Evolutionary conservation across 2,329 filamentous ascomycete species (phyloP).

Genomic region (Corynespora cassiicola): DNA sequence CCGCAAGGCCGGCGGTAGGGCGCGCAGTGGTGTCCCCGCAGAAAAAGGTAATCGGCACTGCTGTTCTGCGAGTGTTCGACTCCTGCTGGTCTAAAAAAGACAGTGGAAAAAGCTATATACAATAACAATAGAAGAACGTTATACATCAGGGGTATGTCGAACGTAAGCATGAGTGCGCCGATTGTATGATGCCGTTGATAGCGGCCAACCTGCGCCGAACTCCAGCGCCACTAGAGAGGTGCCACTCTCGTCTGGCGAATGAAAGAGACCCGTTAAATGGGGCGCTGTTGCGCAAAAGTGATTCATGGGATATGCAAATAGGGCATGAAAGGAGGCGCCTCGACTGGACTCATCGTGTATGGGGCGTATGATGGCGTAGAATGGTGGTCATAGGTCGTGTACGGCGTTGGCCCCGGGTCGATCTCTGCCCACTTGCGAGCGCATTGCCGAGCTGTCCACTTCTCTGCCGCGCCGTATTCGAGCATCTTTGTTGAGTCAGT

Average conservation of each 20-base stretch:
- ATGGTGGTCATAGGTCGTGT: slow-evolving; percentile 42
- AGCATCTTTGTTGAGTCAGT: slow-evolving; percentile 53
- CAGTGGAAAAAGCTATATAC: no score
- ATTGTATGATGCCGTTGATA: no score
- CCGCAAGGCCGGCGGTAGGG: no score
- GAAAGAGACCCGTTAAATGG: background rate
- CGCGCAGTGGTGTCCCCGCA: no score
- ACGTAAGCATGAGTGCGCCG: no score
- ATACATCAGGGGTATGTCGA: no score
- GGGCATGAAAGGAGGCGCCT: slow-evolving; percentile 36
- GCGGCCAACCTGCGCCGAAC: no score
- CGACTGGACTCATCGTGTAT: slow-evolving; percentile 45
- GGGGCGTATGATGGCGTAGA: slow-evolving; percentile 37
- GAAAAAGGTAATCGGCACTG: no score
- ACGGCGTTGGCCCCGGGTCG: slow-evolving; percentile 38
- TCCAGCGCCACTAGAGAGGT: no score
- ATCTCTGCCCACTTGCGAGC: slow-evolving; percentile 60
- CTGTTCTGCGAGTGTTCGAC: no score
- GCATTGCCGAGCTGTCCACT: slow-evolving; percentile 59
- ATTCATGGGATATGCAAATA: slow-evolving; percentile 38
- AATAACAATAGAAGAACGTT: no score
- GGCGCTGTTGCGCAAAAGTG: background rate
- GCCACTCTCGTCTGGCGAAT: background rate
- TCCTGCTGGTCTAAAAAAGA: no score
- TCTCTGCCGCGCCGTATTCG: slow-evolving; percentile 57